Evolutionary conservation across 805 yeast genomes (phyloP), one percentile per base, ranked within the genome.

Genomic region (Saccharomycopsis sp.): DNA sequence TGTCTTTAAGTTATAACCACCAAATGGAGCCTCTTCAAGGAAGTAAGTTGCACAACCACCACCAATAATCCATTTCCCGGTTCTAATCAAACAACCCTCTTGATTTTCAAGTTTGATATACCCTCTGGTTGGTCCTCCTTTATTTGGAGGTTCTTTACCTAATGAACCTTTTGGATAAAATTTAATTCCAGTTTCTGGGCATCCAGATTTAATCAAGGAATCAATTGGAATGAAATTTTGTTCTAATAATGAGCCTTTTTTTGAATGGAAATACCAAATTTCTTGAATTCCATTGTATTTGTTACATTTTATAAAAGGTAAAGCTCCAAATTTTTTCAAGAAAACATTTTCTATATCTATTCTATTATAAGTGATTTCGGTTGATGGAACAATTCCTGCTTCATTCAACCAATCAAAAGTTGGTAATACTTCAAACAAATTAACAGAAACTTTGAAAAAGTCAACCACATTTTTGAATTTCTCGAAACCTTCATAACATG

Each of bases 31-130:
- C 40, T 75, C 68, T 25, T 59, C 52, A 20, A 82, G 51, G 20
- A 67, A 67, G 60, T 68, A 88, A 4, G 80, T 75, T 3, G 96
- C 97, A 59, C 96, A 89, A 0, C 92, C 74, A 1, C 96, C 96
- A 31, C 62, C 56, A 3, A 70, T 55, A 60, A 79, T 84, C 92
- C 94, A 88, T 49, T 75, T 71, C 3, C 98, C 98, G 52, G 74
- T 82, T 45, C 82, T 74, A 52, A 88, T 89, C 44, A 89, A 62
- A 59, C 95, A 85, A 8, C 95, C 95, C 3, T 58, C 48, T 43
- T 77, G 70, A 31, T 62, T 71, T 15, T 67, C 54, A 12, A 75
- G 59, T 39, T 62, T 67, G 34, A 83, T 53, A 51, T 58, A 65
- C 1, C 85, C 87, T 36, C 55, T 46, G 1, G 50, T 41, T 17